These are phyloP conservation scores for Mayamaea pseudoterrestris DNA, from an alignment of 108 stramenopile species.

Conservation along the genomic window DNA sequence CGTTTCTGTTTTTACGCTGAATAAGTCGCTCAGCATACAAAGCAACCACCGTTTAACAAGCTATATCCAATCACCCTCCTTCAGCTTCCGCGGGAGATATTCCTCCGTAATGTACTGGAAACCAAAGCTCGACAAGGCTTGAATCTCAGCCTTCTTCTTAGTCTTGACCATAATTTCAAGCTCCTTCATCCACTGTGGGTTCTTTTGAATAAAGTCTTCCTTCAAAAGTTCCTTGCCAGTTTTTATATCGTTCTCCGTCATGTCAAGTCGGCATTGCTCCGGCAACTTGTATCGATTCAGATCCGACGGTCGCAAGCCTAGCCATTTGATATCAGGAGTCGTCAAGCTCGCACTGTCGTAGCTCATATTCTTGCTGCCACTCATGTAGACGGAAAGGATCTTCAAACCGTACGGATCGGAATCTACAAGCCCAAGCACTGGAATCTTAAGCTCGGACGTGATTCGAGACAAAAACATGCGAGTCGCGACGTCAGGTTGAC, in stretches of 20 bases:
- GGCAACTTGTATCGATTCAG: conserved; percentile 66
- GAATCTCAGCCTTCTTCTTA: conserved; percentile 97
- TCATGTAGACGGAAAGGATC: conserved; percentile 92
- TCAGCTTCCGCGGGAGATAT: conserved; percentile 89
- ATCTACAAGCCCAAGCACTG: conserved; percentile 93
- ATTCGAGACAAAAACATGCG: conserved; percentile 78
- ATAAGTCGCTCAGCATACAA: too few relatives aligned
- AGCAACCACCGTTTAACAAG: too few relatives aligned
- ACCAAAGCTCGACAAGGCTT: conserved; percentile 90
- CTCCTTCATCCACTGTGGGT: conserved; percentile 92
- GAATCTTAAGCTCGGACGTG: conserved; percentile 81
- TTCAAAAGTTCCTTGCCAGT: conserved; percentile 90
- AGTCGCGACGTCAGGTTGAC: conserved; percentile 92
- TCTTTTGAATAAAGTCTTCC: conserved; percentile 93
- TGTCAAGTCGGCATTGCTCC: conserved; percentile 90
- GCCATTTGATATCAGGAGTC: conserved; percentile 93
- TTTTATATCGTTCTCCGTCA: conserved; percentile 96
- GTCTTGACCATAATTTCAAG: conserved; percentile 91
- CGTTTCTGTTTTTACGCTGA: too few relatives aligned
- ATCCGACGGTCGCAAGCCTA: conserved; percentile 90
- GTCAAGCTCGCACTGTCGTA: conserved; percentile 92
- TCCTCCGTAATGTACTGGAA: conserved; percentile 95
- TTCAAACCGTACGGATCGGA: conserved; percentile 97
- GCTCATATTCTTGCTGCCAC: conserved; percentile 90
- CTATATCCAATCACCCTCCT: conserved; percentile 91